Evolutionary conservation across 805 yeast species (phyloP).

Genomic region (Candida sithepensis): DNA sequence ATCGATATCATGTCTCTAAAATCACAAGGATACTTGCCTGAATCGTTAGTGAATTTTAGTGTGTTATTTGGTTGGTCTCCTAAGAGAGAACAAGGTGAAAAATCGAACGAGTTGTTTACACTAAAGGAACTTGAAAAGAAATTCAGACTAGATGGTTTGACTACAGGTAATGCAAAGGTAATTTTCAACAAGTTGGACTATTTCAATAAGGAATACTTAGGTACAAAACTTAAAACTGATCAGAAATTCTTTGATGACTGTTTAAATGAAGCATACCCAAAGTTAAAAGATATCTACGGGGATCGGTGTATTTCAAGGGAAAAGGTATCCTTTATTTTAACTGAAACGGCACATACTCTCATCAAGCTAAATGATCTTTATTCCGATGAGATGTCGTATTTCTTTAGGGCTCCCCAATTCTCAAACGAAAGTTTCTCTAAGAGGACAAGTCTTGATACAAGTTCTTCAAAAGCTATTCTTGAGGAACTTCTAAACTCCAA

Average conservation of each 20-base stretch:
- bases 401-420: constrained; percentile 40
- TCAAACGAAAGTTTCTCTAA: constrained; percentile 9
- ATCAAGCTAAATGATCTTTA: constrained; percentile 51
- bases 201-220: constrained; percentile 73
- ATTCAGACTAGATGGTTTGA: constrained; percentile 69
- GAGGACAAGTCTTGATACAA: constrained; percentile 16
- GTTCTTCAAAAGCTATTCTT: neutral
- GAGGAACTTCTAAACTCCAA: constrained; percentile 8
- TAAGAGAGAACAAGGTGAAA: constrained; percentile 47
- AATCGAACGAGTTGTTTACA: constrained; percentile 48
- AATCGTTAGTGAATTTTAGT: constrained; percentile 81
- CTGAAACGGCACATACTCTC: constrained; percentile 45
- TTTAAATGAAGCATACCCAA: constrained; percentile 29
- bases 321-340: constrained; percentile 39
- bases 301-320: constrained; percentile 22
- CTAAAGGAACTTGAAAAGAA: constrained; percentile 47
- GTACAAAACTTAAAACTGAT: constrained; percentile 36
- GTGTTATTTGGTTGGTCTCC: constrained; percentile 97
- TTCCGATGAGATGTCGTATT: constrained; percentile 40
- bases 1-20: constrained; percentile 61
- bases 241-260: constrained; percentile 34
- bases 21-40: constrained; percentile 70
- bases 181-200: constrained; percentile 69
- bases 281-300: constrained; percentile 14
- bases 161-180: constrained; percentile 93